A percentile compares a stretch with the other conserved stretches of the same genome.
Evolutionary conservation across 2,329 filamentous ascomycete species (phyloP).

Genomic region (Monosporascus cannonballus): DNA sequence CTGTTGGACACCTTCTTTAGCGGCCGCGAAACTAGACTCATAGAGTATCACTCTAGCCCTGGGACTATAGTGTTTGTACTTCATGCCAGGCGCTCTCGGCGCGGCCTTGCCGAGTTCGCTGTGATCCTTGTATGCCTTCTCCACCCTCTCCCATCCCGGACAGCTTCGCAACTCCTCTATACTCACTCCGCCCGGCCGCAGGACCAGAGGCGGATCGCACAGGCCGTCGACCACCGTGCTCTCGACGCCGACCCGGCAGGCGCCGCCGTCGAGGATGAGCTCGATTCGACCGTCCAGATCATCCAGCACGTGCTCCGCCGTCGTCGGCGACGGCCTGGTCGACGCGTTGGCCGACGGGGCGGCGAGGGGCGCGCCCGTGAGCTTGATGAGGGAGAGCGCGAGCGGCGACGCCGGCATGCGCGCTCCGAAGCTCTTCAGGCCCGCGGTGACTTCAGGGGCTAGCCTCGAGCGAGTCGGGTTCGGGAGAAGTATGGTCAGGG

Average conservation of each 20-base stretch:
- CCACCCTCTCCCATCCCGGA: slow-evolving; percentile 74
- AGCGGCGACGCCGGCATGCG: slow-evolving; percentile 82
- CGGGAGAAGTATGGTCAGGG: slow-evolving; percentile 82
- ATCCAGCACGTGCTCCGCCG: slow-evolving; percentile 80
- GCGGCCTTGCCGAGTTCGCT: slow-evolving; percentile 57
- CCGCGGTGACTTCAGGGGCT: slow-evolving; percentile 88
- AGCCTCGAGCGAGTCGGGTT: slow-evolving; percentile 64
- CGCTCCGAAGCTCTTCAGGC: slow-evolving; percentile 76
- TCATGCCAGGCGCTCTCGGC: slow-evolving; percentile 93
- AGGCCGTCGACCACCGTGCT: slow-evolving; percentile 95
- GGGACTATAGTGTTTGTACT: slow-evolving; percentile 96
- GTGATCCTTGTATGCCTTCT: slow-evolving; percentile 72
- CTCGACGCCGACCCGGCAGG: slow-evolving; percentile 85
- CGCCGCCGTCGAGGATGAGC: slow-evolving; percentile 81
- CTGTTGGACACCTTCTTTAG: slow-evolving; percentile 28
- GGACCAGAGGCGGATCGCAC: slow-evolving; percentile 69
- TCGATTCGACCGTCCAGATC: slow-evolving; percentile 79
- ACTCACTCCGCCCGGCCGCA: slow-evolving; percentile 82
- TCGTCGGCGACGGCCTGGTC: slow-evolving; percentile 86
- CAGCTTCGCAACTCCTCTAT: slow-evolving; percentile 71
- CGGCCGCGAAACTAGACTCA: slow-evolving; percentile 45
- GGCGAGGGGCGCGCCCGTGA: slow-evolving; percentile 72
- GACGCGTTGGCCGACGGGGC: slow-evolving; percentile 93
- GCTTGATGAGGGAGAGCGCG: slow-evolving; percentile 80
- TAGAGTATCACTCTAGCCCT: slow-evolving; percentile 81